Conservation (phyloP, 768 basidiomycete species). For the Leccinum ochraceum region DNA sequence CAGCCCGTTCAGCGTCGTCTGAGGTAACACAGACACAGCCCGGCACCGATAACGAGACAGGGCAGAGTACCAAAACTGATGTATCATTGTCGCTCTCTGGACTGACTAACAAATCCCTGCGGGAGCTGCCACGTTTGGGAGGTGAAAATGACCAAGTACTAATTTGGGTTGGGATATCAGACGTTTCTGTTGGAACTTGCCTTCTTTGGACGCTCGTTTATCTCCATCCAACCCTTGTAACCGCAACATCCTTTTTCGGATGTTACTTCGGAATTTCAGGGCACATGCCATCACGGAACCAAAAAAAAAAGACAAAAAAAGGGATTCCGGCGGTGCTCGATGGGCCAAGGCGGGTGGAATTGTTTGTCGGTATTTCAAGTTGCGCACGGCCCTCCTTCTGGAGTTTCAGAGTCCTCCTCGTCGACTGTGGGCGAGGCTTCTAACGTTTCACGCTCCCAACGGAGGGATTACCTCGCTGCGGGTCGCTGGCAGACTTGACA, state of each 20-base stretch:
- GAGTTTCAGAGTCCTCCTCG: background rate
- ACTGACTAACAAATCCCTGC: background rate
- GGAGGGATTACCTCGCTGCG: background rate
- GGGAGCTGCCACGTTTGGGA: conserved; percentile 21
- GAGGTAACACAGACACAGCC: conserved; percentile 19
- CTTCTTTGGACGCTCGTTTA: conserved; percentile 20
- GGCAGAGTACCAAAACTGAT: conserved; percentile 8
- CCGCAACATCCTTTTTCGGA: conserved; percentile 11
- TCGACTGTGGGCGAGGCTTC: background rate
- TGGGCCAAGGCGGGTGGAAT: conserved; percentile 2
- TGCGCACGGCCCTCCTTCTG: background rate
- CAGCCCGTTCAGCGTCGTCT: conserved; percentile 3
- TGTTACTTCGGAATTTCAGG: background rate
- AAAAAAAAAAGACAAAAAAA: background rate
- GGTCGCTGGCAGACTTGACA: background rate
- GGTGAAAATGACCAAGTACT: conserved; percentile 23
- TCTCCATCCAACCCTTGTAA: conserved; percentile 12
- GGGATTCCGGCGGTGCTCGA: conserved; percentile 5
- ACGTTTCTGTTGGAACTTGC: conserved; percentile 34
- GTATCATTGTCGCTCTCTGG: conserved; percentile 11
- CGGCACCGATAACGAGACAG: conserved; percentile 15
- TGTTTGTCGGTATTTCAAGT: conserved; percentile 4
- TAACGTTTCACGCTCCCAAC: background rate
- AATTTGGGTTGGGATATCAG: conserved; percentile 25
- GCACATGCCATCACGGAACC: conserved; percentile 10